Percentiles rank a stretch among this genome's conserved stretches.
Evolutionary conservation across 2,329 filamentous ascomycete genomes (phyloP).

Genomic region (Pezicula neosporulosa): DNA sequence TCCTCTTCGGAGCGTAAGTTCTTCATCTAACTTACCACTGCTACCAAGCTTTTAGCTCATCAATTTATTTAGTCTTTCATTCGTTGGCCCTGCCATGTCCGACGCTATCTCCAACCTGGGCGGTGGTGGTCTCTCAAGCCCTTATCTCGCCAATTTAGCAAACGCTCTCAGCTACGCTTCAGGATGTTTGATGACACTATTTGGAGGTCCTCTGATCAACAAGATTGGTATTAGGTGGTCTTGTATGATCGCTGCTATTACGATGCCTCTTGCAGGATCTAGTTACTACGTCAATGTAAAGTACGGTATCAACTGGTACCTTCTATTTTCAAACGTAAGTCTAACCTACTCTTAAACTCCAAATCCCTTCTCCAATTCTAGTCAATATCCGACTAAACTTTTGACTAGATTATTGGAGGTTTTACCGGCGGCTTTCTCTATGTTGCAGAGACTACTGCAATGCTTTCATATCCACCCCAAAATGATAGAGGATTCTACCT

Average conservation of each 20-base stretch:
- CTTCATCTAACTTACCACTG: too few relatives aligned
- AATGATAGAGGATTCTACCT: constrained; percentile 31
- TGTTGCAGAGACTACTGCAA: constrained; percentile 32
- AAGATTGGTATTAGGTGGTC: constrained; percentile 34
- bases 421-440: constrained; percentile 26
- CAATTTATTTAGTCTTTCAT: constrained; percentile 6
- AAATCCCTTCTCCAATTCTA: background rate
- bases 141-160: constrained; percentile 13
- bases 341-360: background rate
- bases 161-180: constrained; percentile 11
- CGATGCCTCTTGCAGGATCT: constrained; percentile 35
- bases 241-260: constrained; percentile 31
- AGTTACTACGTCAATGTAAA: constrained; percentile 69
- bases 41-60: background rate
- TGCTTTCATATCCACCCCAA: constrained; percentile 32
- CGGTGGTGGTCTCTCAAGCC: constrained; percentile 12
- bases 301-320: constrained; percentile 63
- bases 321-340: constrained; percentile 45
- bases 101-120: constrained; percentile 15
- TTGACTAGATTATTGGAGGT: constrained; percentile 15
- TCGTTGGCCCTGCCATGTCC: constrained; percentile 15
- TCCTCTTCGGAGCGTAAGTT: constrained; percentile 10
- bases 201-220: constrained; percentile 35
- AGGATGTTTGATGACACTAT: constrained; percentile 12
- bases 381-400: background rate